phyloP scores from a whole-genome alignment of 257 asterid species.

The Salvia splendens region DNA sequence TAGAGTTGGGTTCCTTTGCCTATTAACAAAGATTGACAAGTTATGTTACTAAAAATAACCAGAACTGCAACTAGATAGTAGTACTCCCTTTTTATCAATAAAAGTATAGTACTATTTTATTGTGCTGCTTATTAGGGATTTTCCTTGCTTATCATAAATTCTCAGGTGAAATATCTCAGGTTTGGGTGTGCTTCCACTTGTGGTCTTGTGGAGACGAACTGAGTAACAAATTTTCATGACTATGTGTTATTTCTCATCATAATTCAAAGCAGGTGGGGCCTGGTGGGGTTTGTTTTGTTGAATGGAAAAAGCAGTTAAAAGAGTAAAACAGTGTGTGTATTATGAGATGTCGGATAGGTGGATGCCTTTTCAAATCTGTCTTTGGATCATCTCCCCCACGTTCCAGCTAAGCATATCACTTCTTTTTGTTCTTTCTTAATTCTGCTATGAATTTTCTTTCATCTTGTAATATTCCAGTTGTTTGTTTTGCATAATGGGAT shows the following conservation, averaged over 20 bases:
- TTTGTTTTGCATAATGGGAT: constrained; percentile 22
- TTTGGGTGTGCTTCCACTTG: no score
- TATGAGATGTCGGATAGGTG: constrained; percentile 45
- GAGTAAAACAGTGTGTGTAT: constrained; percentile 8
- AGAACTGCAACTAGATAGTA: neutral
- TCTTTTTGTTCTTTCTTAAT: constrained; percentile 41
- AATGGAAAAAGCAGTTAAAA: constrained; percentile 19
- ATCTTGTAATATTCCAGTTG: neutral
- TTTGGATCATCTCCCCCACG: constrained; percentile 34
- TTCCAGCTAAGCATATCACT: constrained; percentile 48
- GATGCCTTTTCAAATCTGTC: constrained; percentile 34
- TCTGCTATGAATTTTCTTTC: constrained; percentile 28
- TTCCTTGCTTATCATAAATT: no score
- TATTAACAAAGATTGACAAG: constrained; percentile 15
- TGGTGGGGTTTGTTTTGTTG: neutral
- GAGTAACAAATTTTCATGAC: no score
- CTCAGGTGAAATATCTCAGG: no score
- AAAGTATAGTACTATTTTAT: neutral
- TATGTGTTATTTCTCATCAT: no score
- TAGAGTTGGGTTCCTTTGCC: neutral
- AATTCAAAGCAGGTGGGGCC: neutral
- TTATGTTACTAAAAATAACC: neutral
- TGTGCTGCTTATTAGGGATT: no score
- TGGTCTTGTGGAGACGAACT: no score
- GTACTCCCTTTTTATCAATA: neutral